Base-by-base conservation (phyloP, 2,329 filamentous ascomycete species). In the Sclerotinia spermophila region DNA sequence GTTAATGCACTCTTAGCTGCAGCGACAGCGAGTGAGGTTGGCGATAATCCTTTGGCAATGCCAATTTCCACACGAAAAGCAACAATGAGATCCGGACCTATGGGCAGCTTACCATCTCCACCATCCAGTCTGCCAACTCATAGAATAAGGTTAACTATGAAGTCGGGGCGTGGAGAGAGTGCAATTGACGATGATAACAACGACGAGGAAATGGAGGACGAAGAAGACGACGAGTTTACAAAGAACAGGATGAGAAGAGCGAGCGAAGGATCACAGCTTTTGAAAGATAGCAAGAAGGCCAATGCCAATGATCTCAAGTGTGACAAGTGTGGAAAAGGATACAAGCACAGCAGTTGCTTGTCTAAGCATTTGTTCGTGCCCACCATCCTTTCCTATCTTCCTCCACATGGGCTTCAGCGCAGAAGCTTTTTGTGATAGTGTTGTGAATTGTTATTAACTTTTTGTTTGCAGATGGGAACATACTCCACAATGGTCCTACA, bases 341-440 rank as follows among this genome's bases (percentile, higher is more conserved):
- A 99, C 89, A 99, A 99, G 90, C 96, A 99, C 87, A 97, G 94
- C 89, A 98, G 96, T 86, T 99, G 96, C 89, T 89, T 99, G 86
- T 96, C 93, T 82, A 99, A 98, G 89, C 96, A 99, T 90, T 91
- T 97, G 96, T 98, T 90, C 89, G 96, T 97, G 86, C 84, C 86
- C 89, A 86, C 85, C 83, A 83, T 83, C 83, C 83, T 79, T 80
- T 76, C 75, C 76, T 73, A 60, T 65, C 73, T 71, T 75, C 71
- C 69, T 73, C 72, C 72, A 72, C 72, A 80, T 81, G 79, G 80
- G 75, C 78, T 78, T 79, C 76, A 79, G 80, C 79, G 80, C 81
- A 81, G 77, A 74, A 76, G 76, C 79, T 78, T 78, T 79, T 78
- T 80, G 78, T 79, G 65, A 74, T 73, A 70, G 75, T 72, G 70